Base-by-base conservation (phyloP, 768 basidiomycete genomes). In the Lyophyllum semitale region DNA sequence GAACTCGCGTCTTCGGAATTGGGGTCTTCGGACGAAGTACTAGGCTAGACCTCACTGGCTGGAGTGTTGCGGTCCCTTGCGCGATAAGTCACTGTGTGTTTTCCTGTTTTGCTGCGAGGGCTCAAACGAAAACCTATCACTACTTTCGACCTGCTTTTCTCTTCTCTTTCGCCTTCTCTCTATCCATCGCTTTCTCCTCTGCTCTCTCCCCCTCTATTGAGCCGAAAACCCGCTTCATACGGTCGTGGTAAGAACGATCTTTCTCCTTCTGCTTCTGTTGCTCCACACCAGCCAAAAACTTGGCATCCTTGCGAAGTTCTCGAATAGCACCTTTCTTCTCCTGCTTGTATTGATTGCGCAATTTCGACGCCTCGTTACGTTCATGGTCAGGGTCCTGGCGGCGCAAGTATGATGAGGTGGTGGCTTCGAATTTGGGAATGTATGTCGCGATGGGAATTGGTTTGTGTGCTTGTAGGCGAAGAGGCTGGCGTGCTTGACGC, bases 281-380 rank as follows among this genome's bases (percentile, higher is more conserved):
- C 63, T 93, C 87, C 67, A 95, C 94, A 26, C 78, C 79, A 9
- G 96, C 93, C 72, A 99, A 77, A 84, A 98, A 99, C 61, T 84
- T 81, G 58, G 93, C 88, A 68, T 99, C 97, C 77, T 98, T 98
- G 57, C 97, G 85, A 50, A 99, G 77, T 68, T 99, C 97, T 43
- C 96, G 80, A 58, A 99, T 94, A 4, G 97, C 97, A 41, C 97
- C 95, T 78, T 98, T 98, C 66, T 84, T 78, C 77, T 98, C 97
- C 74, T 98, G 89, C 75, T 95, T 95, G 77, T 94, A 89, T 67
- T 95, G 85, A 37, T 84, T 82, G 52, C 90, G 88, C 65, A 99
- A 73, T 71, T 98, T 98, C 54, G 87, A 73, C 0, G 86, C 84
- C 60, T 91, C 91, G 67, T 93, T 94, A 37, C 92, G 85, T 64